phyloP scores from a whole-genome alignment of 768 basidiomycete species.

The Boletus tylopilopsis region DNA sequence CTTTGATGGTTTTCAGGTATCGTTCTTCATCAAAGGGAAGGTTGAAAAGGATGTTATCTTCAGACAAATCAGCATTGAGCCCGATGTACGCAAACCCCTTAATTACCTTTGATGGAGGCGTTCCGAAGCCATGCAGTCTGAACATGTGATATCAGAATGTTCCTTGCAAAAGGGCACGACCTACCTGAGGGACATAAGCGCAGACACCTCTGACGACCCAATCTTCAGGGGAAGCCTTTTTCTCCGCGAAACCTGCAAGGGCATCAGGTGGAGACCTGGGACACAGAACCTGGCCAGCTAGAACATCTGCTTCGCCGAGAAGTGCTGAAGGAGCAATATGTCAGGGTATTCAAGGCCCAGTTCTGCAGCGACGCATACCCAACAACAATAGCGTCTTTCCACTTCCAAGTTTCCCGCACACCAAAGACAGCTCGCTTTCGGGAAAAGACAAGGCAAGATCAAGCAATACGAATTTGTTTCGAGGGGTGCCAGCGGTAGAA shows the following conservation, averaged over 20 bases:
- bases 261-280: conserved; percentile 83
- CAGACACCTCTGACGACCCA: conserved; percentile 80
- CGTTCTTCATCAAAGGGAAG: conserved; percentile 70
- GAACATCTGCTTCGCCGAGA: conserved; percentile 54
- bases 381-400: conserved; percentile 86
- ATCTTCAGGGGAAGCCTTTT: conserved; percentile 43
- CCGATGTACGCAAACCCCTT: conserved; percentile 25
- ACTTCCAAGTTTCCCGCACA: conserved; percentile 87
- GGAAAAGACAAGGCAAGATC: conserved; percentile 80
- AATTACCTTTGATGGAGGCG: conserved; percentile 43
- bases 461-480: conserved; percentile 73
- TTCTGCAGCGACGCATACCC: conserved; percentile 32
- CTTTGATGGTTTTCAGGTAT: conserved; percentile 75
- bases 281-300: conserved; percentile 77
- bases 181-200: conserved; percentile 82
- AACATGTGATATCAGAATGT: conserved; percentile 4
- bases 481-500: conserved; percentile 68
- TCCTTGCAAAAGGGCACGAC: conserved; percentile 12
- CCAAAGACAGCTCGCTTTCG: conserved; percentile 68
- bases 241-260: conserved; percentile 55
- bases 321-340: conserved; percentile 44
- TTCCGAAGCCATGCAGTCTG: conserved; percentile 69
- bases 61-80: conserved; percentile 28
- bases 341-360: conserved; percentile 5
- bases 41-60: conserved; percentile 76